Evolutionary conservation across 208 protist species (phyloP), one percentile per base, ranked within the genome.

Genomic region (Balamuthia mandrillaris): DNA sequence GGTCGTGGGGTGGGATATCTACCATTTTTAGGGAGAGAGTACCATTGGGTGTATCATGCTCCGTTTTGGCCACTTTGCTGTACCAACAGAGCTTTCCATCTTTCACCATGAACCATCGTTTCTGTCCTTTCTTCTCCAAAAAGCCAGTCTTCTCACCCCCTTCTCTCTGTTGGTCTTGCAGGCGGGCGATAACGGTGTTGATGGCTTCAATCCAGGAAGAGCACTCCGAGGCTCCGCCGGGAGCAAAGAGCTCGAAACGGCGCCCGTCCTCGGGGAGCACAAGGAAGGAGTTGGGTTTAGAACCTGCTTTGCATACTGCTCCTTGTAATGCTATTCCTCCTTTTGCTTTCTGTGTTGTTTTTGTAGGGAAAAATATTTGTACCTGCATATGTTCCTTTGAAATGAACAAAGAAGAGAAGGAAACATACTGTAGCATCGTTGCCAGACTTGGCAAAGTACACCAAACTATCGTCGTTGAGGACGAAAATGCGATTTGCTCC

Each of bases 41-140:
- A 41, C 63, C 63, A 27, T 72, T 72, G 63, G 63, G 37, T 41
- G 41, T 41, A n/a, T 16, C 63, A 27, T 45, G n/a, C 37, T 72
- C 63, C 18, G 41, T 41, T 41, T 72, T 72, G 18, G 41, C 37
- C 63, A 72, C 47, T 41, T 72, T 72, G 37, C 47, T 72, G 63
- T 49, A 72, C 63, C 63, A 72, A 14, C 41, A 41, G 18, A 72
- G 63, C 63, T 72, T 72, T 6, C 63, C 63, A 41, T 72, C 47
- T 27, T 72, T 72, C 37, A 72, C 47, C 63, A 72, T 27, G 29
- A 72, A 72, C n/a, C 47, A 72, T 10, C 63, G 63, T 41, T 72
- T 72, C 37, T 72, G 63, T 14, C 63, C 63, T 27, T 72, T 72
- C 63, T 72, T 72, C 63, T 72, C 63, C 4, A 72, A 41, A 33